Evolutionary conservation across 108 stramenopile genomes (phyloP).

Genomic region (Discostella stelligeroides): DNA sequence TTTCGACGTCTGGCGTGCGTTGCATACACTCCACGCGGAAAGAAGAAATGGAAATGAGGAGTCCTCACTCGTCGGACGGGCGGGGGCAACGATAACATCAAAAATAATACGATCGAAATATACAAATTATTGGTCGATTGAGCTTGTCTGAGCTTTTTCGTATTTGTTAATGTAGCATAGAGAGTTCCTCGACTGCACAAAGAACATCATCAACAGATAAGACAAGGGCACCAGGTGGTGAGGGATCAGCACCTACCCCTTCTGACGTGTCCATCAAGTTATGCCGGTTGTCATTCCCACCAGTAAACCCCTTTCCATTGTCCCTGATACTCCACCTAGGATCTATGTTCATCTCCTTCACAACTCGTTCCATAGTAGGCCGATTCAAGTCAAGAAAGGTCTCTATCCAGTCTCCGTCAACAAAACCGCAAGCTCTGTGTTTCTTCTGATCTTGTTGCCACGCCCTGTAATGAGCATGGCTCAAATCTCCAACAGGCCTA

Average conservation of each 20-base stretch:
- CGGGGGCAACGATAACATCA: no score
- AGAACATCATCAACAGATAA: constrained; percentile 79
- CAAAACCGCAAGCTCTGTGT: constrained; percentile 81
- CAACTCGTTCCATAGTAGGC: constrained; percentile 73
- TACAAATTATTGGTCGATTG: no score
- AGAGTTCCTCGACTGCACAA: constrained; percentile 83
- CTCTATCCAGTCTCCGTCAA: constrained; percentile 97
- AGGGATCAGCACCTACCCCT: constrained; percentile 24
- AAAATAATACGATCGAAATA: no score
- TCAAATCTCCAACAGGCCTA: constrained; percentile 85
- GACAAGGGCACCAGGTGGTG: constrained; percentile 16
- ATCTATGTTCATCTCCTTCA: constrained; percentile 81
- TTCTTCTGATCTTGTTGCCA: constrained; percentile 69
- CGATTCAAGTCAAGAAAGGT: constrained; percentile 91
- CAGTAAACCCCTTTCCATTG: constrained; percentile 24
- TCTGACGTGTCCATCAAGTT: constrained; percentile 39
- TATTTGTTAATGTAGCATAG: constrained; percentile 69
- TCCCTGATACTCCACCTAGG: constrained; percentile 79
- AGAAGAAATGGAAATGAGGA: no score
- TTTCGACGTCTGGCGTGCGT: background rate
- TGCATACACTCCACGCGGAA: background rate
- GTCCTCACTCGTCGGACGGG: no score
- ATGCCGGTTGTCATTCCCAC: constrained; percentile 14
- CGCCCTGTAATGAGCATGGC: constrained; percentile 84
- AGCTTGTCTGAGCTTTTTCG: no score